Evolutionary conservation across 371 early-diverging fungal species (phyloP), one percentile per base, ranked within the genome.

Genomic region (Syncephalastrum contaminatum): DNA sequence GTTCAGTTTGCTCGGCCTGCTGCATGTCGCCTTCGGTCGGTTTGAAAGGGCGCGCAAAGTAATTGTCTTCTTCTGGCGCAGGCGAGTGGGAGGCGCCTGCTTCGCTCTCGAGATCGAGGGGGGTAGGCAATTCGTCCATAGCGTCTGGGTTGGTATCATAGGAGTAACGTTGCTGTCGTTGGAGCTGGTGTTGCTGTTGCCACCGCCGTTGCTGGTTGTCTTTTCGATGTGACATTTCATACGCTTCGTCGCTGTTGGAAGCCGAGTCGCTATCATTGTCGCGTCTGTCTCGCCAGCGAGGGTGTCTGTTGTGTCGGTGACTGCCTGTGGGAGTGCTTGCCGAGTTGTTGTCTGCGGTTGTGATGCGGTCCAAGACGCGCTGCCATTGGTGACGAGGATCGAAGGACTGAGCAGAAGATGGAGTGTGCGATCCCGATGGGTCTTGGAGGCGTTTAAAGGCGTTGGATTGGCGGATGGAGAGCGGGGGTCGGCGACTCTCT

Each of bases 311-410:
- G 22, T 21, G 22, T 16, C 22, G 16, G 49, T 25, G 24, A 30
- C 36, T 48, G 22, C 14, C 14, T 24, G n/a, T 25, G 25, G 36
- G 36, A 2, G 36, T 30, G 36, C 36, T 30, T 12, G 12, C 36
- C 10, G 36, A 8, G 39, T 7, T 51, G 51, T 39, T 39, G 12
- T 40, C 39, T 12, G 42, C 12, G 27, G 24, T 53, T 1, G 66
- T 56, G 19, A 70, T 47, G 13, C 56, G 48, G 6, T 63, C 67
- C 43, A 67, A 6, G 1, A 72, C 66, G 36, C 61, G 63, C 5
- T 68, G 56, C 72, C 72, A 72, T 47, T 72, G 72, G 4, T 44
- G 22, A 41, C 66, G 63, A 46, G 69, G 66, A 49, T 72, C 45
- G 15, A 44, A 21, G 45, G 19, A 21, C 21, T 44, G 21, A 6